Evolutionary conservation across 495 filamentous ascomycete species (phyloP), one percentile per base, ranked within the genome.

Genomic region (Terfezia claveryi): DNA sequence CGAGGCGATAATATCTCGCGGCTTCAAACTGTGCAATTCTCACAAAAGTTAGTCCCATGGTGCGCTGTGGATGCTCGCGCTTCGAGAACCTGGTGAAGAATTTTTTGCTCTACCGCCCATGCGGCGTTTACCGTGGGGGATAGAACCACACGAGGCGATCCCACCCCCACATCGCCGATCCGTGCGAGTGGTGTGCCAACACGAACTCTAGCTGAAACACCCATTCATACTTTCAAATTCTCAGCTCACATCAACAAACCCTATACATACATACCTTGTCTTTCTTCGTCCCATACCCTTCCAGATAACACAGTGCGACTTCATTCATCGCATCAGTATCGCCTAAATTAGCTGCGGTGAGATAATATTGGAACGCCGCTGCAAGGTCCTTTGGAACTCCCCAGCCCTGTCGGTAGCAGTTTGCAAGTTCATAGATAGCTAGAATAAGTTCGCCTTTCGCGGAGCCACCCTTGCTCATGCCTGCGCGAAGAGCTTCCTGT

Each of bases 321-420:
- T 94, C 88, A 66, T 94, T 93, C 87, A 95, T 94, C 50, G 89
- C 92, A 72, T 99, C 91, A 41, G 83, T 83, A 68, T 99, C 91
- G 50, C 89, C 89, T 55, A 99, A 68, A 59, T 96, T 95, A 44
- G 91, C 91, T 23, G 91, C 91, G 32, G 87, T 94, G 69, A 96
- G 87, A 69, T 95, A 96, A 68, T 95, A 96, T 73, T 91, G 78
- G 67, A 77, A 82, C 36, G 91, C 92, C 50, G 92, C 91, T 57
- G 82, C 76, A 52, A 85, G 77, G 62, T 99, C 91, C 67, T 85
- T 88, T 57, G 76, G 73, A 41, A 94, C 82, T 52, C 91, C 91
- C 92, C 91, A 96, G 27, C 87, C 91, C 68, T 96, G 80, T 46
- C 92, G 82, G 72, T 94, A 96, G 65, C 83, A 94, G 69, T 96